Conservation (phyloP, 306 rosid species). For the Castanea mollissima region DNA sequence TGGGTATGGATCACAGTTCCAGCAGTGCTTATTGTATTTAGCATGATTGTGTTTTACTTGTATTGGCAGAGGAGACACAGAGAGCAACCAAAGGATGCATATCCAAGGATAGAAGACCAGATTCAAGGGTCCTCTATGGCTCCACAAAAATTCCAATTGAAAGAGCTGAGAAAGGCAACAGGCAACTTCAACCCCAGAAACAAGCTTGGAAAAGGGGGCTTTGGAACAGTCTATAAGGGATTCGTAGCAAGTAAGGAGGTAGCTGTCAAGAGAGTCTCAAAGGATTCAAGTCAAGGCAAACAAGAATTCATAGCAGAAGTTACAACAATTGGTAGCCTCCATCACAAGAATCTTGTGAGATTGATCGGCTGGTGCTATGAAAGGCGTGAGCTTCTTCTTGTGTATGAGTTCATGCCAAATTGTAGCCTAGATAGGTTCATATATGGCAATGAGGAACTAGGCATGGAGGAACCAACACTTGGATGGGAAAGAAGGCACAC, state of each 20-base stretch:
- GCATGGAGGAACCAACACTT: conserved; percentile 9
- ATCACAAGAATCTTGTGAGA: conserved; percentile 69
- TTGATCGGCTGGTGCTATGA: conserved; percentile 82
- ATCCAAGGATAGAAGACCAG: conserved; percentile 55
- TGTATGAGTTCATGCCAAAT: conserved; percentile 78
- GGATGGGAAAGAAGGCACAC: conserved; percentile 48
- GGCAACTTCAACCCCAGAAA: conserved; percentile 50
- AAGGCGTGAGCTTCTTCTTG: conserved; percentile 57
- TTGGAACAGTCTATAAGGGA: conserved; percentile 76
- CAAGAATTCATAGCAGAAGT: conserved; percentile 77
- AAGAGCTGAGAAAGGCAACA: conserved; percentile 54
- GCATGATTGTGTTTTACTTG: no score
- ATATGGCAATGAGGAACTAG: conserved; percentile 22
- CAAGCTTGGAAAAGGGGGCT: conserved; percentile 76
- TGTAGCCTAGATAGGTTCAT: conserved; percentile 68
- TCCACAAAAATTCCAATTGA: conserved; percentile 46
- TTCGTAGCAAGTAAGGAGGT: conserved; percentile 39
- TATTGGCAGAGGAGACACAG: not conserved
- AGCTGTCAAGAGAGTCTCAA: conserved; percentile 68
- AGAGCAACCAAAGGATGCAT: conserved; percentile 34
- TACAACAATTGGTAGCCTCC: conserved; percentile 69
- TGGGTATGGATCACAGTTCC: no score
- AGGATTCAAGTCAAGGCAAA: conserved; percentile 69
- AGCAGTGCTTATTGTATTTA: no score
- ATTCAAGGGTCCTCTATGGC: conserved; percentile 49